Base-by-base conservation (phyloP, 2,329 filamentous ascomycete genomes). In the Diaporthe sp. region DNA sequence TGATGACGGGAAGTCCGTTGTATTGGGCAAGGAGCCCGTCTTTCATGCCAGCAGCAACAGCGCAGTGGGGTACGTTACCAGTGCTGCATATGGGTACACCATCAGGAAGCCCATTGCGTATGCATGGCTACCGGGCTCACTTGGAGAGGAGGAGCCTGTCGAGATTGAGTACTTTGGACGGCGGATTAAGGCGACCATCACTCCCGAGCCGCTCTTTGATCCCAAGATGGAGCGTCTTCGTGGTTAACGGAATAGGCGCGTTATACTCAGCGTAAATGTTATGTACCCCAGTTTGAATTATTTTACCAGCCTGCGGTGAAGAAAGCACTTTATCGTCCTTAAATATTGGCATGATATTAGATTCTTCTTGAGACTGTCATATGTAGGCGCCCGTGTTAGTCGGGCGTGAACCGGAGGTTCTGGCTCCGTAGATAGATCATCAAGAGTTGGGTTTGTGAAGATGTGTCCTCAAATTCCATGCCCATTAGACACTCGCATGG, bases 141-240 rank as follows among this genome's bases (percentile, higher is more conserved):
- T 91, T 2, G 74, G 71, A 0, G 86, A 89, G 57, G 89, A 89
- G 0, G 84, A 86, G 4, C 73, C 77, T 0, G 89, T 92, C 0
- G 89, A 92, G 78, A 85, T 92, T 73, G 89, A 91, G 77, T 92
- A 92, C 78, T 92, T 92, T 80, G 89, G 90, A 6, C 82, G 81
- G 74, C 83, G 84, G 15, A 86, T 92, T 70, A 77, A 78, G 67
- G 91, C 90, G 0, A 91, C 89, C 4, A 87, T 92, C 1, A 82
- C 83, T 0, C 76, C 82, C 1, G 89, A 90, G 61, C 87, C 89
- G 12, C 71, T 89, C 57, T 86, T 86, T 74, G 86, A 88, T 42
- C 71, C 71, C 1, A 57, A 67, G 30, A 73, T 73, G 71, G 61
- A 69, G 60, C 71, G 71, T 55, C 22, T 73, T 30, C 71, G 71